Conservation (phyloP, 2,329 filamentous ascomycete genomes). For the Sphaerulina populicola region DNA sequence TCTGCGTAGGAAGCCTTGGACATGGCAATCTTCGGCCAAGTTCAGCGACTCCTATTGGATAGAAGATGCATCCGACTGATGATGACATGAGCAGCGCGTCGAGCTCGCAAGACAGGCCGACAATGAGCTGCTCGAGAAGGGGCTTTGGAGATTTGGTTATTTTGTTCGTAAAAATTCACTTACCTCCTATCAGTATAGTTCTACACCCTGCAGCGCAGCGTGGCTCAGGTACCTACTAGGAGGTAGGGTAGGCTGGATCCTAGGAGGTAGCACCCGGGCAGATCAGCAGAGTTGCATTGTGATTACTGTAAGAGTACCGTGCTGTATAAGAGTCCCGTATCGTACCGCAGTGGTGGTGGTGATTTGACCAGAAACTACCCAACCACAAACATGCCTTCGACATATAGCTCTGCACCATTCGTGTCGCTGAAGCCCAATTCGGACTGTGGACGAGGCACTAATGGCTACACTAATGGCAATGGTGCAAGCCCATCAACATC, state of each 20-base stretch:
- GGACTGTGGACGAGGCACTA: slow-evolving; percentile 21
- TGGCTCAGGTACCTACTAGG: no score
- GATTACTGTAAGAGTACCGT: not conserved
- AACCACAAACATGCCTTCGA: slow-evolving; percentile 23
- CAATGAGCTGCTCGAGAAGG: slow-evolving; percentile 6
- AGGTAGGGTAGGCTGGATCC: not conserved
- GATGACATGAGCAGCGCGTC: not conserved
- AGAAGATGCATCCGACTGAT: not conserved
- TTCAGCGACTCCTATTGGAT: slow-evolving; percentile 1
- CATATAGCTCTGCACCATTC: slow-evolving; percentile 22
- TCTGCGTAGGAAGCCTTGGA: not conserved
- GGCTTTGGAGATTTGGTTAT: not conserved
- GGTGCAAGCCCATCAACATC: slow-evolving; percentile 8
- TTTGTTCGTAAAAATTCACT: no score
- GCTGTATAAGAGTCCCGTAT: not conserved
- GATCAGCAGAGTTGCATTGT: slow-evolving; percentile 4
- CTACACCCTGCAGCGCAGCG: slow-evolving; percentile 4
- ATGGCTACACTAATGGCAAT: slow-evolving; percentile 15
- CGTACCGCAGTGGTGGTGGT: not conserved
- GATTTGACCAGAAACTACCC: no score
- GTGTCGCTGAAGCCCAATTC: slow-evolving; percentile 24
- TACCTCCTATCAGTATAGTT: not conserved
- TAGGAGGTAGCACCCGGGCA: not conserved
- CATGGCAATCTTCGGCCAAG: slow-evolving; percentile 1
- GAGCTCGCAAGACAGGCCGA: slow-evolving; percentile 5